Base-by-base conservation (phyloP, 2,329 filamentous ascomycete genomes). In the Fusarium sp. region DNA sequence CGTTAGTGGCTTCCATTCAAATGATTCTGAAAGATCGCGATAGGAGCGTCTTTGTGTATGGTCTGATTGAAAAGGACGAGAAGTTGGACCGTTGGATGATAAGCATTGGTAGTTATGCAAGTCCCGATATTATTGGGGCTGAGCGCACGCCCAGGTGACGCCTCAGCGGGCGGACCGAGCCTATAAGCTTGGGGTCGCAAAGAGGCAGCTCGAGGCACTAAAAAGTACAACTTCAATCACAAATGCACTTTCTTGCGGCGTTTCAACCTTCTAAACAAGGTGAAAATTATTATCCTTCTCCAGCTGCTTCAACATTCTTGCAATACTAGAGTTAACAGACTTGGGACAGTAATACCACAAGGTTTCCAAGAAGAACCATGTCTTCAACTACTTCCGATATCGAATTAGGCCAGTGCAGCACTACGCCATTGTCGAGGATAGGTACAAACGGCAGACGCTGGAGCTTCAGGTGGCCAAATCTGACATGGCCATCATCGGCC, bases 21-120 rank as follows among this genome's bases (percentile, higher is more conserved):
- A 36, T 15, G 17, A 20, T 12, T 24, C 4, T 2, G 0, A 3
- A 7, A 9, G 9, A 52, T 26, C 9, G 2, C 8, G 0, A 20
- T 24, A 36, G 48, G n/a, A 11, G 31, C 8, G 1, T 15, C 0
- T 1, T 24, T 15, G 0, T 15, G 31, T 51, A 10, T 20, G 12
- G 17, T 11, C n/a, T 52, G n/a, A 22, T 26, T 5, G 2, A 22
- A 12, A 26, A 12, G 13, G 3, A 26, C 5, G 31, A 22, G 31
- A 8, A 36, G 31, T 26, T 52, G 49, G n/a, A 22, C n/a, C 8
- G 49, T 26, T 36, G 49, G 31, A 26, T 22, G 49, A 36, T 36
- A 22, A 26, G 18, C 31, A 24, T 52, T 52, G n/a, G 13, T 1
- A 3, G 5, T 31, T 4, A 48, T 31, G 20, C 26, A 14, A 31